Percentiles rank a stretch among this genome's conserved stretches.
Evolutionary conservation across 768 basidiomycete species (phyloP).

Genomic region (Mycena kentingensis): DNA sequence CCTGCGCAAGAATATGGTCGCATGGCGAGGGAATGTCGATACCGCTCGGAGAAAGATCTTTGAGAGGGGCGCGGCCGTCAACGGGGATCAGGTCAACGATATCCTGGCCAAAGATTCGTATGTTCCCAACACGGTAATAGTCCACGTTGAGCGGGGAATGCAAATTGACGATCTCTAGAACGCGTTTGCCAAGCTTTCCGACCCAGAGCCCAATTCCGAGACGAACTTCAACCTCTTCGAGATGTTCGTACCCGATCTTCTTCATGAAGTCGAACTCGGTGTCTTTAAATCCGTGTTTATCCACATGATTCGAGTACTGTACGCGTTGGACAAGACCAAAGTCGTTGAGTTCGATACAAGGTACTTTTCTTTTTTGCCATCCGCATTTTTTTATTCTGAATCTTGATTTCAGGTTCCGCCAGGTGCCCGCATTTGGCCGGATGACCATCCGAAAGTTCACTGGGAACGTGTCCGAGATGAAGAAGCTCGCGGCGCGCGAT

Average conservation of each 20-base stretch:
- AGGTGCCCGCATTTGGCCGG: slow-evolving; percentile 24
- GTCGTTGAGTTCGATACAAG: slow-evolving; percentile 19
- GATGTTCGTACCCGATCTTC: slow-evolving; percentile 24
- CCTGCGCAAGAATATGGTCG: too few relatives aligned
- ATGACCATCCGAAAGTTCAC: slow-evolving; percentile 33
- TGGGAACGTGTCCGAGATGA: slow-evolving; percentile 30
- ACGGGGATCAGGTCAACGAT: too few relatives aligned
- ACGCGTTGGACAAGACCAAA: slow-evolving; percentile 3
- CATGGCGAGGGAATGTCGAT: too few relatives aligned
- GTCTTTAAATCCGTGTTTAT: slow-evolving; percentile 28
- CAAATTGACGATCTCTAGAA: background rate
- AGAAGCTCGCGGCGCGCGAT: slow-evolving; percentile 33
- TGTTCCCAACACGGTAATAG: background rate
- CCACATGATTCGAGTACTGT: slow-evolving; percentile 28
- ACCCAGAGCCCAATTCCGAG: too few relatives aligned
- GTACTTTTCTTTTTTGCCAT: slow-evolving; percentile 8
- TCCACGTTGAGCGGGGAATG: too few relatives aligned
- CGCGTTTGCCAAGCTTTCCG: background rate
- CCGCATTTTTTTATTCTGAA: background rate
- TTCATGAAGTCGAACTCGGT: slow-evolving; percentile 33
- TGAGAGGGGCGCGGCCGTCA: too few relatives aligned
- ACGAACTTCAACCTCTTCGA: slow-evolving; percentile 11
- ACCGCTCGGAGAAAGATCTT: too few relatives aligned
- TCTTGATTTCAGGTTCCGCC: slow-evolving; percentile 19
- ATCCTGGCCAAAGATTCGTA: slow-evolving; percentile 25